Base-by-base conservation (phyloP, 1,284 basidiomycete species). In the Stereum hirsutum region DNA sequence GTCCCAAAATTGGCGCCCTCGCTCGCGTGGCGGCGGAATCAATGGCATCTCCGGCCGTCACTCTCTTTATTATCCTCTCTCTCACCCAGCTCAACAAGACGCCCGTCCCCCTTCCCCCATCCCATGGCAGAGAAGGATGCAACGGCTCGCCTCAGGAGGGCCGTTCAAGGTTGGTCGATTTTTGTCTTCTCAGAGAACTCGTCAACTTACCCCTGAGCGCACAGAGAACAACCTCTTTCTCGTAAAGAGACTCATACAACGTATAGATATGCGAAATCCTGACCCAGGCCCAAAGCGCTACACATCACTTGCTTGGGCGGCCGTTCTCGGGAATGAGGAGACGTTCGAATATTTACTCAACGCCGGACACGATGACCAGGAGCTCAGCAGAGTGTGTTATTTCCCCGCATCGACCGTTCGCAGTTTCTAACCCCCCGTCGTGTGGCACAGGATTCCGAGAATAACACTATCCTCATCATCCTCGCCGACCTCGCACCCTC, bases 161-260 rank as follows among this genome's bases (percentile, higher is more conserved):
- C 87, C 39, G 82, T 89, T 45, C 85, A 87, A 72, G 85, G 86
- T 80, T 43, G 36, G 59, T 44, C 10, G n/a, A n/a, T n/a, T n/a
- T n/a, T n/a, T n/a, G n/a, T n/a, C n/a, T n/a, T n/a, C n/a, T n/a
- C n/a, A n/a, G n/a, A n/a, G n/a, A n/a, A n/a, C n/a, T n/a, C n/a
- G n/a, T n/a, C n/a, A n/a, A n/a, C n/a, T n/a, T n/a, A n/a, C n/a
- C n/a, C n/a, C n/a, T n/a, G n/a, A n/a, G n/a, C n/a, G n/a, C n/a
- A n/a, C 58, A 94, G 91, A 93, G 66, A 92, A 94, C 66, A 93
- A 93, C 63, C 77, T 94, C 49, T 83, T 91, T 52, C 78, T 93
- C 49, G 87, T 94, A 56, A 83, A 81, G 63, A 75, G 90, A 36
- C 78, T 90, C 53, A 70, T 86, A 52, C 80, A 81, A 58, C 68